Evolutionary conservation across 1,284 basidiomycete genomes (phyloP), one percentile per base, ranked within the genome.

Genomic region (Thelephora terrestris): DNA sequence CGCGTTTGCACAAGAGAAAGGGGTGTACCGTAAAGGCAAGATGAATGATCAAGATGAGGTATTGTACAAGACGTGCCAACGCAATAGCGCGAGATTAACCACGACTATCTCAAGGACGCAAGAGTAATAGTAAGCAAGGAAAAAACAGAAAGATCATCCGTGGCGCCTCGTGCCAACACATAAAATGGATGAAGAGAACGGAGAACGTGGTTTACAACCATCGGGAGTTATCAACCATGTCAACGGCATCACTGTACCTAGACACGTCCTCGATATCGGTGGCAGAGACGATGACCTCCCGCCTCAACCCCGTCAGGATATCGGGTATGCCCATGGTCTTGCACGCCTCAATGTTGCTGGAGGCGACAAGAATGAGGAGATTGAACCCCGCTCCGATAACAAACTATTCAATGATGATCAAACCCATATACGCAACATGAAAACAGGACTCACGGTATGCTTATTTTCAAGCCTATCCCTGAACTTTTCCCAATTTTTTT

Each of bases 301-400:
- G 53, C n/a, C 58, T 51, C 27, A 68, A 57, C 24, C 67, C 69
- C 20, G 54, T 55, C n/a, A 71, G 55, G 18, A 57, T 43, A 1
- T 46, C 9, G 1, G 68, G 62, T n/a, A 63, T 47, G 14, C 53
- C 57, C 2, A 82, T 64, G 45, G 68, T 68, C 52, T 75, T 70
- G 20, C 66, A 62, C 24, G 76, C 59, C 23, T 63, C 53, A 16
- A 56, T 46, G 50, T 71, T 75, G 48, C 66, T 65, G 7, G 77
- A 74, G 14, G 76, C 73, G 48, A 73, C 79, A 52, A 80, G 71
- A 6, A 71, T 75, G 25, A 79, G 64, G 17, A 76, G 62, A 43
- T 72, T 69, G 27, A 59, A 55, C 4, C 72, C 75, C 27, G 67
- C 68, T 53, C 74, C 68, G 9, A 69, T 67, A 29, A 81, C 63